Base-by-base conservation (phyloP, 371 early-diverging fungal species). In the Capillidium rhysosporum region DNA sequence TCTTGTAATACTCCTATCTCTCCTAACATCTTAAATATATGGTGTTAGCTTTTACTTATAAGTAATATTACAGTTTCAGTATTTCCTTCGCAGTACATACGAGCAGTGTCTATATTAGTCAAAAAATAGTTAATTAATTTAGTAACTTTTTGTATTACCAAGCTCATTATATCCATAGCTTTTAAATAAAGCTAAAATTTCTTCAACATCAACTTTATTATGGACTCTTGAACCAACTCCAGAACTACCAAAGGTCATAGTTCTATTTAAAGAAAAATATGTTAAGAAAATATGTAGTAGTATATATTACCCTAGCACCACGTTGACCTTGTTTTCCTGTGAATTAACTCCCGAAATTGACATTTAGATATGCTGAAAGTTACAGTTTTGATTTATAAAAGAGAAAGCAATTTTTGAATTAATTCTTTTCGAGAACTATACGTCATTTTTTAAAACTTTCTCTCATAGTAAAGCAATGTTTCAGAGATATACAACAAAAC, bases 1-100 rank as follows among this genome's bases (percentile, higher is more conserved):
- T 34, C 29, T 20, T 60, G 49, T 21, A 57, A 59, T 14, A 61
- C 67, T 23, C 60, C 43, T 24, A 72, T 39, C n/a, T 66, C 65
- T 1, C 56, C 67, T 39, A 74, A 65, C 29, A 69, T 61, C 57
- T 41, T 3, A 31, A 25, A 54, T 43, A 2, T n/a, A 8, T 21
- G 29, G 18, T 18, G 21, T 4, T 34, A 25, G 14, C 8, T 14
- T 7, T n/a, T 38, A 21, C 9, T 7, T 1, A 25, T 1, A 24
- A 18, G 18, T 16, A 23, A 14, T 9, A n/a, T 24, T 43, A 63
- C 57, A 49, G 65, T 57, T 59, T 76, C 76, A 2, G 76, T 73
- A 41, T 68, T 72, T 14, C 76, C 76, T n/a, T 61, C 68, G 44
- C 70, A 63, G 56, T 62, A 63, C 56, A 59, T 51, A 10, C 65